Evolutionary conservation across 1,284 basidiomycete species (phyloP).

Genomic region (Garcileccinum viscosum): DNA sequence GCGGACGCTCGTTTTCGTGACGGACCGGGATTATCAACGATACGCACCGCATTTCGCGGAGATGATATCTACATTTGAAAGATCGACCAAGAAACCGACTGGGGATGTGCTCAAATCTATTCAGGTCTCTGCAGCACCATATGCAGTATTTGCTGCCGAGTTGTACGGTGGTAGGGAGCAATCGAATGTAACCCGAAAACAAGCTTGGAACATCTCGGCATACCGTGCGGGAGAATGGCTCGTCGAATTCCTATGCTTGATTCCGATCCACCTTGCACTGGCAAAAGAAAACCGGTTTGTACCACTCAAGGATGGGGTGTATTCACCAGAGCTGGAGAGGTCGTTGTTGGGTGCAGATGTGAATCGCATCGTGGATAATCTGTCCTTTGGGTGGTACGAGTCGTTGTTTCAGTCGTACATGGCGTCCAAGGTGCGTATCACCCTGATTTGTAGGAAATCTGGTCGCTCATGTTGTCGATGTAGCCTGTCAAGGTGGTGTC

Average conservation of each 20-base stretch:
- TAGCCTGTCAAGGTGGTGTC: constrained; percentile 69
- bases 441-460: rapidly evolving
- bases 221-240: constrained; percentile 67
- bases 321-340: constrained; percentile 55
- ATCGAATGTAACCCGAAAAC: not conserved
- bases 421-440: constrained; percentile 52
- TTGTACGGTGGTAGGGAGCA: constrained; percentile 14
- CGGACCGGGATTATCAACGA: constrained; percentile 41
- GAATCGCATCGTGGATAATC: constrained; percentile 57
- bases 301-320: constrained; percentile 64
- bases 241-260: constrained; percentile 64
- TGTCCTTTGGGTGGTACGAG: constrained; percentile 72
- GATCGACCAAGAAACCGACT: constrained; percentile 47
- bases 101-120: constrained; percentile 49
- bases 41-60: constrained; percentile 51
- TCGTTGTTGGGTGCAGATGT: constrained; percentile 64
- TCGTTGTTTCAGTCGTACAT: constrained; percentile 68
- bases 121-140: constrained; percentile 28
- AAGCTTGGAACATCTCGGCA: constrained; percentile 40
- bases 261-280: constrained; percentile 68
- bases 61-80: constrained; percentile 54
- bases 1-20: constrained; percentile 52
- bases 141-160: constrained; percentile 28
- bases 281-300: constrained; percentile 64
- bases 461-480: not conserved